phyloP scores from a whole-genome alignment of 2,329 filamentous ascomycete species.

The Nakataea oryzae region DNA sequence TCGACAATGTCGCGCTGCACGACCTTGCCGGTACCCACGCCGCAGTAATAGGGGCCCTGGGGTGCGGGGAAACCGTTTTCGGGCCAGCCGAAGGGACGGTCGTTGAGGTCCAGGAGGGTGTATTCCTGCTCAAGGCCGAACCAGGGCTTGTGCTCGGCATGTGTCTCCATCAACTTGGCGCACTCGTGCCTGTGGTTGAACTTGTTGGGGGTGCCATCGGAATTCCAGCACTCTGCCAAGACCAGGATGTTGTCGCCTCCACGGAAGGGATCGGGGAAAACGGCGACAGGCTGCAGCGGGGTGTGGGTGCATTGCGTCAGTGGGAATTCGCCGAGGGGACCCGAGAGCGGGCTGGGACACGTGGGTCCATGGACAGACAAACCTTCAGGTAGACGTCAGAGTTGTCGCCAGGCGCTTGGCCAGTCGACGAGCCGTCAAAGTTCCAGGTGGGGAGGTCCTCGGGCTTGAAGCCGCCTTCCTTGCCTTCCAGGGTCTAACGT shows the following conservation, averaged over 20 bases:
- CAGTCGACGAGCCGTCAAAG: constrained; percentile 69
- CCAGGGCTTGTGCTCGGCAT: constrained; percentile 80
- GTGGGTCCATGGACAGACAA: background rate
- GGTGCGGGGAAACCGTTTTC: constrained; percentile 81
- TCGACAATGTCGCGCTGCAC: constrained; percentile 98
- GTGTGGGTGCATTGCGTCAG: background rate
- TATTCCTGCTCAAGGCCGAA: constrained; percentile 99
- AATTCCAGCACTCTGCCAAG: constrained; percentile 87
- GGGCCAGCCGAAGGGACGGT: constrained; percentile 89
- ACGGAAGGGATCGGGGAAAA: constrained; percentile 89
- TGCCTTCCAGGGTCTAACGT: constrained; percentile 3
- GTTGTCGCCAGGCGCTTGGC: constrained; percentile 67
- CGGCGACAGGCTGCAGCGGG: constrained; percentile 10
- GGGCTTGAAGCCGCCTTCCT: constrained; percentile 13
- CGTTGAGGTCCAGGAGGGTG: constrained; percentile 76
- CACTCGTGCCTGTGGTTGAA: constrained; percentile 96
- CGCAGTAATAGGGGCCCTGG: constrained; percentile 94
- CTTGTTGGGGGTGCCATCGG: constrained; percentile 92
- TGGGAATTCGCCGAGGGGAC: too few relatives aligned
- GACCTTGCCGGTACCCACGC: constrained; percentile 94
- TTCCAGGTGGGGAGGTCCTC: constrained; percentile 66
- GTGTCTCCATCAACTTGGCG: constrained; percentile 78
- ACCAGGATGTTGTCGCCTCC: constrained; percentile 75
- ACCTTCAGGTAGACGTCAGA: constrained; percentile 49
- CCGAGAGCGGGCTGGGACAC: too few relatives aligned